Evolutionary conservation across 352 stramenopile genomes (phyloP).

Genomic region (Globisporangium iwayamae): DNA sequence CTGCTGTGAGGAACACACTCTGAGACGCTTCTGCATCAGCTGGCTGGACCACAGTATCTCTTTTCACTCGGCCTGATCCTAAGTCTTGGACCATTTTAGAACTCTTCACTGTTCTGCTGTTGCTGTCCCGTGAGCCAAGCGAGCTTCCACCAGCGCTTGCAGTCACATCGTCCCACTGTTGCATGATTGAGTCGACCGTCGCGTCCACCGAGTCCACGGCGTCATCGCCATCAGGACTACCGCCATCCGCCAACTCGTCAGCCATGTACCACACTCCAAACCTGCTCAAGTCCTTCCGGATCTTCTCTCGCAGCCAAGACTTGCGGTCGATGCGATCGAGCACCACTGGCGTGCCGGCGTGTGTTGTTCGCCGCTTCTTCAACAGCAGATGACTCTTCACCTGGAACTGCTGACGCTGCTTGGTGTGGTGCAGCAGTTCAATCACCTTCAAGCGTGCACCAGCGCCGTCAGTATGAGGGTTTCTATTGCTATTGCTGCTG

Average conservation of each 20-base stretch:
- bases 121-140: background rate
- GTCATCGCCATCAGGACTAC: background rate
- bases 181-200: slow-evolving; percentile 56
- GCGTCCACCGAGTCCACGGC: slow-evolving; percentile 47
- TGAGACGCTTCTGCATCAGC: background rate
- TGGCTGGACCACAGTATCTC: background rate
- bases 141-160: background rate
- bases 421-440: slow-evolving; percentile 5
- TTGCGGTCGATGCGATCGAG: slow-evolving; percentile 29
- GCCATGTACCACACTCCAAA: slow-evolving; percentile 57
- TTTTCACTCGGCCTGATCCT: background rate
- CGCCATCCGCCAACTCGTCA: background rate
- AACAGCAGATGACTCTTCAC: slow-evolving; percentile 12
- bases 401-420: slow-evolving; percentile 17
- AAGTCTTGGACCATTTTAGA: background rate
- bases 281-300: slow-evolving; percentile 52
- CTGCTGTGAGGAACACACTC: slow-evolving; percentile 21
- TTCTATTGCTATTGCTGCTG: slow-evolving; percentile 2
- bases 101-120: background rate
- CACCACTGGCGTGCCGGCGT: slow-evolving; percentile 28
- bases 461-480: background rate
- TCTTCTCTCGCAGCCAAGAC: slow-evolving; percentile 36
- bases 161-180: slow-evolving; percentile 34
- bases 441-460: background rate
- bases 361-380: slow-evolving; percentile 26